A percentile compares a stretch with the other conserved stretches of the same genome.
phyloP scores from a whole-genome alignment of 768 basidiomycete species.

The Auriscalpium vulgare region DNA sequence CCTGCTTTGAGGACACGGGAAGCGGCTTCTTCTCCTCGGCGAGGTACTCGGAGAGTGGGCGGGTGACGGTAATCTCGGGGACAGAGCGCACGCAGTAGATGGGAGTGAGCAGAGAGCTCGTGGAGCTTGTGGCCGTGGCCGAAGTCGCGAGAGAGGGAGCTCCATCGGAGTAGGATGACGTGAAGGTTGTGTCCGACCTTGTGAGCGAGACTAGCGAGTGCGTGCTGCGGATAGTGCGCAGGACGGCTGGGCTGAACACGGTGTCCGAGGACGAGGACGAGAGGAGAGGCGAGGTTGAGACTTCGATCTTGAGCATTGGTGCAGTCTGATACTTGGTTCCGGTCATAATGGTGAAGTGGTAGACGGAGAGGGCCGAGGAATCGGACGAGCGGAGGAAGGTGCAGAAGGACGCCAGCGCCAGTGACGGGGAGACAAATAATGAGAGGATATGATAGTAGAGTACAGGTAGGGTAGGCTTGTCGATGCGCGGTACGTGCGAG shows the following conservation, averaged over 20 bases:
- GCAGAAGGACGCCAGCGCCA: background rate
- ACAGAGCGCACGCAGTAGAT: slow-evolving; percentile 3
- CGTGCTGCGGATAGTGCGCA: background rate
- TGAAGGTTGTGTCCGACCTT: background rate
- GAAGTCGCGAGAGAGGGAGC: background rate
- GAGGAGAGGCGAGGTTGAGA: slow-evolving; percentile 12
- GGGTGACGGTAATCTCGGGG: slow-evolving; percentile 12
- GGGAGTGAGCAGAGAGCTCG: background rate
- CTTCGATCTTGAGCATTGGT: slow-evolving; percentile 9
- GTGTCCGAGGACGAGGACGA: slow-evolving; percentile 4
- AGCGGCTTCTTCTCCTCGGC: background rate
- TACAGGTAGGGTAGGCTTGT: too few relatives aligned
- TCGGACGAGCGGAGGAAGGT: background rate
- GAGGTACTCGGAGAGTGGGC: slow-evolving; percentile 1
- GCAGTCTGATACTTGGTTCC: background rate
- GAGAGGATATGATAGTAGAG: too few relatives aligned
- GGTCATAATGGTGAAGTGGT: background rate
- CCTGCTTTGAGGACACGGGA: slow-evolving; percentile 3
- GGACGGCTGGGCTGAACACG: background rate
- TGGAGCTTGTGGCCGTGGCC: background rate
- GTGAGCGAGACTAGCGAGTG: background rate
- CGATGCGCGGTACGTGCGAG: too few relatives aligned
- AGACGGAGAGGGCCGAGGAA: background rate
- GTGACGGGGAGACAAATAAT: background rate
- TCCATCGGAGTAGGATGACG: background rate